These are phyloP conservation scores for Tillandsia fasciculata DNA, from an alignment of 176 grass and related monocot species.

Conservation along the genomic window DNA sequence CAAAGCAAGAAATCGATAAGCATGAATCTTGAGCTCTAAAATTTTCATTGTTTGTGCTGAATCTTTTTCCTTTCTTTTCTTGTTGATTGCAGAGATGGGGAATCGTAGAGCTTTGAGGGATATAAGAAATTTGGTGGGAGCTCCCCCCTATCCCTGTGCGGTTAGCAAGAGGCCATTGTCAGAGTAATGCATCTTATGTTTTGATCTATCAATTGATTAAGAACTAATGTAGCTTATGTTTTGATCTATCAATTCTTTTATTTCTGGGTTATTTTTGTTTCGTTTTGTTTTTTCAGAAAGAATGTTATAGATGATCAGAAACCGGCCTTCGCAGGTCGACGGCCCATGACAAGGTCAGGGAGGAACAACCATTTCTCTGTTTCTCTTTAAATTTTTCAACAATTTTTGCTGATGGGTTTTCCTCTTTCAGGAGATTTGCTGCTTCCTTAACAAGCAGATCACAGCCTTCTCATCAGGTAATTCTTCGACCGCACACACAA, in stretches of 20 bases:
- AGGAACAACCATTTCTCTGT: not conserved
- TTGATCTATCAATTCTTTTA: not conserved
- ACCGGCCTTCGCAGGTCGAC: conserved; percentile 12
- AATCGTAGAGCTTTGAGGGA: conserved; percentile 56
- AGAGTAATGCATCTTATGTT: conserved; percentile 40
- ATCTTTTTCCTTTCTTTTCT: conserved; percentile 1
- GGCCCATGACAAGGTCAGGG: conserved; percentile 59
- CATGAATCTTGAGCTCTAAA: not conserved
- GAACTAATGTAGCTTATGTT: not conserved
- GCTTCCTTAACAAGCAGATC: conserved; percentile 37
- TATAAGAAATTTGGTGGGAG: conserved; percentile 48
- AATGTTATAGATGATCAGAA: conserved; percentile 19
- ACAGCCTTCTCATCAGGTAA: conserved; percentile 19
- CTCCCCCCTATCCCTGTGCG: conserved; percentile 20
- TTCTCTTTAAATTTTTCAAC: not conserved
- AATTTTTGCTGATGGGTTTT: not conserved
- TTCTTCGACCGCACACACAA: not conserved
- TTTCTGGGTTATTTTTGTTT: conserved; percentile 12
- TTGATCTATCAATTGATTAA: conserved; percentile 1
- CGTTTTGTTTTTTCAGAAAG: conserved; percentile 29
- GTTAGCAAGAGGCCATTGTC: conserved; percentile 42
- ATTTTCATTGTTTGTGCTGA: not conserved
- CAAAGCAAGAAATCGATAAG: not conserved
- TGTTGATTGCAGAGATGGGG: conserved; percentile 38
- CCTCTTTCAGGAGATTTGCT: conserved; percentile 40